Percentiles rank a stretch among this genome's conserved stretches.
phyloP scores from a whole-genome alignment of 1,139 yeast genomes.

The Zhuliangozyma blackwelliae region DNA sequence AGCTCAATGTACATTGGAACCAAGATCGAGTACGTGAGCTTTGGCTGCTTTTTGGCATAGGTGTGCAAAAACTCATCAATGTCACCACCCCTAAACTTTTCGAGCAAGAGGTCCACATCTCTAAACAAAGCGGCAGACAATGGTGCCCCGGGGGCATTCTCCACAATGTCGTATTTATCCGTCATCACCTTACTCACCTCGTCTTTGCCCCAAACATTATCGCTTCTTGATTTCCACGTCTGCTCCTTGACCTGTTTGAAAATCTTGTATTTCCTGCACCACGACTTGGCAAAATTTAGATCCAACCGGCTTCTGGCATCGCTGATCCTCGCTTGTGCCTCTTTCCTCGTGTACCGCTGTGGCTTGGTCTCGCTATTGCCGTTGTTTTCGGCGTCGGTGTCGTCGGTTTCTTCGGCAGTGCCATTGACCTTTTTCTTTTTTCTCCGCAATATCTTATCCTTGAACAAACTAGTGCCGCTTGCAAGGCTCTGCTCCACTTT shows the following conservation, averaged over 20 bases:
- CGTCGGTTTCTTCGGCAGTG: not conserved
- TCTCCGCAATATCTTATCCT: slow-evolving; percentile 7
- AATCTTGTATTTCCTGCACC: slow-evolving; percentile 49
- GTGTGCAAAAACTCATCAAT: slow-evolving; percentile 34
- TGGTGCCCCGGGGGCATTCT: slow-evolving; percentile 33
- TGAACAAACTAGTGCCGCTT: slow-evolving; percentile 3
- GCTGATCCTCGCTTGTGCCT: slow-evolving; percentile 27
- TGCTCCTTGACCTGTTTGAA: slow-evolving; percentile 23
- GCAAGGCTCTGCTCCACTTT: not conserved
- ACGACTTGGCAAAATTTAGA: slow-evolving; percentile 57
- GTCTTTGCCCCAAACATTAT: slow-evolving; percentile 36
- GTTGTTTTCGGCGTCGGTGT: not conserved
- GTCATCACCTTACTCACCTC: slow-evolving; percentile 24
- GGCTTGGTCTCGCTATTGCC: not conserved
- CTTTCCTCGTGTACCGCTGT: slow-evolving; percentile 13
- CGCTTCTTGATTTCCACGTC: slow-evolving; percentile 24
- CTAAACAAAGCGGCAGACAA: slow-evolving; percentile 28
- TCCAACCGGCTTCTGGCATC: slow-evolving; percentile 35
- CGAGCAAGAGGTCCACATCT: slow-evolving; percentile 28
- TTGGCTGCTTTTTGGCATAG: slow-evolving; percentile 41
- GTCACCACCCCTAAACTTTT: slow-evolving; percentile 26
- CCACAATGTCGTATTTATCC: slow-evolving; percentile 34
- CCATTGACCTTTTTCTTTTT: slow-evolving; percentile 1
- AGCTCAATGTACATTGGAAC: slow-evolving; percentile 31
- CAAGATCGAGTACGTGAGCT: slow-evolving; percentile 35